A percentile compares a stretch with the other conserved stretches of the same genome.
These are phyloP conservation scores for Boletus fagicola DNA, from an alignment of 768 basidiomycete genomes.

Conservation along the genomic window DNA sequence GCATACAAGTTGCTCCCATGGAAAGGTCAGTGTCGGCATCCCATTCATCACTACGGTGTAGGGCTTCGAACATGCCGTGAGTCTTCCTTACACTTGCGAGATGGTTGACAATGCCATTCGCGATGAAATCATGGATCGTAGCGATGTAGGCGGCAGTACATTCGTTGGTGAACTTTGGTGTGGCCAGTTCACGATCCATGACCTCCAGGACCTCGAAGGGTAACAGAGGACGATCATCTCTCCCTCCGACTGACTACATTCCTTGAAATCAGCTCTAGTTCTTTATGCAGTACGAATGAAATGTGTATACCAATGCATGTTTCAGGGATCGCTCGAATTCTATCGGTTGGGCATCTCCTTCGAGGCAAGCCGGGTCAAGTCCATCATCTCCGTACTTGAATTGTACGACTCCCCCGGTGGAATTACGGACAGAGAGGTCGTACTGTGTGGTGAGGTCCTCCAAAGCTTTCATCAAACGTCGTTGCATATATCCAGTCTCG, in stretches of 20 bases:
- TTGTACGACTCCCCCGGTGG: slow-evolving; percentile 92
- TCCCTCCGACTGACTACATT: slow-evolving; percentile 58
- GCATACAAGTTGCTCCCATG: slow-evolving; percentile 69
- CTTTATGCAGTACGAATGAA: neutral
- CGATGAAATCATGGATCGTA: slow-evolving; percentile 69
- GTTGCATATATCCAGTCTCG: slow-evolving; percentile 99
- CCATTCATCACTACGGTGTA: slow-evolving; percentile 73
- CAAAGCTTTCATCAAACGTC: slow-evolving; percentile 97
- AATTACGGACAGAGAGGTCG: slow-evolving; percentile 93
- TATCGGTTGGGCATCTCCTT: slow-evolving; percentile 92
- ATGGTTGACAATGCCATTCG: slow-evolving; percentile 58
- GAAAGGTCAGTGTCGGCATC: slow-evolving; percentile 74
- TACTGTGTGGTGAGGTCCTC: slow-evolving; percentile 97
- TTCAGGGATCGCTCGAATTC: slow-evolving; percentile 86
- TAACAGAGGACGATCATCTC: slow-evolving; percentile 62
- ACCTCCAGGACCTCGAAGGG: slow-evolving; percentile 85
- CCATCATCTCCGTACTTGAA: slow-evolving; percentile 98
- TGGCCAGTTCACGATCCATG: slow-evolving; percentile 59
- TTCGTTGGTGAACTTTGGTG: slow-evolving; percentile 59
- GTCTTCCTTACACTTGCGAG: slow-evolving; percentile 66
- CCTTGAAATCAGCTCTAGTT: slow-evolving; percentile 6
- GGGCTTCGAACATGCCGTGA: slow-evolving; percentile 82
- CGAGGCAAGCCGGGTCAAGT: slow-evolving; percentile 92
- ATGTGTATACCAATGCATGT: slow-evolving; percentile 65
- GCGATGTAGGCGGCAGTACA: slow-evolving; percentile 71